Percentiles rank a stretch among this genome's conserved stretches.
Conservation (phyloP, 805 yeast species). For the Pichia pseudocactophila region DNA sequence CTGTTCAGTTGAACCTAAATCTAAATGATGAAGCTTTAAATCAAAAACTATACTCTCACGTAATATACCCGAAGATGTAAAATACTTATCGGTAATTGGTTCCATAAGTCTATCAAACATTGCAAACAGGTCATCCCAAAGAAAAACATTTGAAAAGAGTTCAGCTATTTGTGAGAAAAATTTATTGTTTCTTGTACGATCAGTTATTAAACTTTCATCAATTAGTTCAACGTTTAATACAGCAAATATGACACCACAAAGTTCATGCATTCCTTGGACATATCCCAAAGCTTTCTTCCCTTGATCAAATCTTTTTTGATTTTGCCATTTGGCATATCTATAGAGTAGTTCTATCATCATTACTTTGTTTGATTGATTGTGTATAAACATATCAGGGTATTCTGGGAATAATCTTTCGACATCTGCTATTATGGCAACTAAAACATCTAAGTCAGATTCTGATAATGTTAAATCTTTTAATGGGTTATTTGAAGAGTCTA, state of each 20-base stretch:
- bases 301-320: conserved; percentile 5
- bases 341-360: conserved; percentile 36
- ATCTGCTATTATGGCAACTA: conserved; percentile 39
- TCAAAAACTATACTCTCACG: conserved; percentile 42
- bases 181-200: background rate
- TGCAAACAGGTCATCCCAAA: conserved; percentile 26
- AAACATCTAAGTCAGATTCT: conserved; percentile 31
- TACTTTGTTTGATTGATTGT: conserved; percentile 19
- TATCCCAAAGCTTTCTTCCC: conserved; percentile 18
- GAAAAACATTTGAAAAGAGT: conserved; percentile 31
- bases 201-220: no score
- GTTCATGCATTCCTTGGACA: conserved; percentile 49
- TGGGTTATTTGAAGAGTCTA: background rate
- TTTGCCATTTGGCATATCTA: conserved; percentile 41
- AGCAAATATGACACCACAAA: conserved; percentile 39
- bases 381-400: conserved; percentile 24
- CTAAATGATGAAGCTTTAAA: conserved; percentile 39
- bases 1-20: conserved; percentile 14
- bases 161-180: conserved; percentile 31
- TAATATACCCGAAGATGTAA: conserved; percentile 33
- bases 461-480: conserved; percentile 9
- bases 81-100: conserved; percentile 30
- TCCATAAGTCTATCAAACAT: conserved; percentile 33
- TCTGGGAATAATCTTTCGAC: conserved; percentile 46
- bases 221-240: conserved; percentile 11